Conservation (phyloP, 768 basidiomycete species). For the Pisolithus microcarpus region DNA sequence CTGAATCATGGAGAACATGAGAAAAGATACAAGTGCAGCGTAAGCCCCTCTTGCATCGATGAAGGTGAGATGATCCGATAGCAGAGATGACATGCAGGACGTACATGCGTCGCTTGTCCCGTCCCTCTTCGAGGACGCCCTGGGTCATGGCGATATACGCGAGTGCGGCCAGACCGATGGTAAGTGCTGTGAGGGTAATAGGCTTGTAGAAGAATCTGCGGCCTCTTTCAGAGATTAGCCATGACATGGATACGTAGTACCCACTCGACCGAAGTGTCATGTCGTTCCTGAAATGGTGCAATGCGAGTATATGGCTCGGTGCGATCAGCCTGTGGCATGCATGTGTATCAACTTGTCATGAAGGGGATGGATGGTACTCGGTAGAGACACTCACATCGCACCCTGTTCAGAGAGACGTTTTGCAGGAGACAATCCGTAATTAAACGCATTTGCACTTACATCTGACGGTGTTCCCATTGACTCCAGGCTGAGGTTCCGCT, state of each 20-base stretch:
- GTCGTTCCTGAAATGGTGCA: slow-evolving; percentile 73
- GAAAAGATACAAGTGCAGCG: slow-evolving; percentile 65
- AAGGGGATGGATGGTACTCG: background rate
- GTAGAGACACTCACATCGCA: slow-evolving; percentile 61
- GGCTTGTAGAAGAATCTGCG: slow-evolving; percentile 85
- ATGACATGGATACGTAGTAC: slow-evolving; percentile 14
- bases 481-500: slow-evolving; percentile 63
- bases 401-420: slow-evolving; percentile 38
- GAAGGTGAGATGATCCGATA: slow-evolving; percentile 4
- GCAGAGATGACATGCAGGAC: slow-evolving; percentile 20
- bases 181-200: slow-evolving; percentile 67
- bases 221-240: background rate
- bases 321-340: slow-evolving; percentile 51
- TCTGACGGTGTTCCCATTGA: slow-evolving; percentile 69
- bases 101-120: slow-evolving; percentile 75
- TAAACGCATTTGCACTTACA: slow-evolving; percentile 45
- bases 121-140: slow-evolving; percentile 78
- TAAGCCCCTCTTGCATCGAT: slow-evolving; percentile 56
- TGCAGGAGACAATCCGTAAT: too few species aligned
- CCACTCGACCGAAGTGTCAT: slow-evolving; percentile 79
- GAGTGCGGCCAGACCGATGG: slow-evolving; percentile 56
- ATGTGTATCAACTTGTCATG: too few species aligned
- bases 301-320: slow-evolving; percentile 80
- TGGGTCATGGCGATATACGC: slow-evolving; percentile 80
- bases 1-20: slow-evolving; percentile 79